Evolutionary conservation across 106 monocot species (phyloP), one percentile per base, ranked within the genome.

Genomic region (Dendrobium nobile): DNA sequence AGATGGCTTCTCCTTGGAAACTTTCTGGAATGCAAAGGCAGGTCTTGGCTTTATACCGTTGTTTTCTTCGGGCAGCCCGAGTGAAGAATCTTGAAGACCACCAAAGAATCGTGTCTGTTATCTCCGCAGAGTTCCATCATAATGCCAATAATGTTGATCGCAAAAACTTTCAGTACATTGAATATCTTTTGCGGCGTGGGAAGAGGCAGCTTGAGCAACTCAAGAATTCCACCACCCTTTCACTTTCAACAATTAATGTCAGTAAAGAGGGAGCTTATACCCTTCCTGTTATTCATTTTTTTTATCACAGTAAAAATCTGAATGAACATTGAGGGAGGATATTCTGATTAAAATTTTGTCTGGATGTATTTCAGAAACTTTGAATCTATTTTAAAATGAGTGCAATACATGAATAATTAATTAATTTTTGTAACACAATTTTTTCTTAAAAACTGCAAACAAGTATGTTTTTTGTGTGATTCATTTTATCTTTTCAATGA

Each of bases 121-220:
- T 98, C 54, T 92, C 94, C 2, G 65, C 83, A n/a, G 94, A 98
- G 86, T 98, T 98, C 40, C 90, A 75, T n/a, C 81, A 83, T 1
- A 90, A 92, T 83, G 85, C 93, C 15, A 87, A 54, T 76, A 75
- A 79, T 61, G 84, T 98, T 26, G 94, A 94, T 64, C 84, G 87
- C n/a, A 98, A 92, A 56, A 91, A 92, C 81, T 94, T 93, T 77
- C 45, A 92, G 10, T 81, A 94, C 78, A 89, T 97, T 33, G 96
- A 97, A 78, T 89, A 97, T 85, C 79, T 97, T 44, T 41, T 97
- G 67, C 87, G 92, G 43, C 85, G 89, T 43, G 94, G 96, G 56
- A 92, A 88, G 89, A 92, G 59, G 82, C 96, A 96, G 80, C 92
- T 96, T 22, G 91, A 97, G 47, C 96, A 97, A 77, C 90, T 97